Base-by-base conservation (phyloP, 2,329 filamentous ascomycete genomes). In the Neopestalotiopsis sp. region DNA sequence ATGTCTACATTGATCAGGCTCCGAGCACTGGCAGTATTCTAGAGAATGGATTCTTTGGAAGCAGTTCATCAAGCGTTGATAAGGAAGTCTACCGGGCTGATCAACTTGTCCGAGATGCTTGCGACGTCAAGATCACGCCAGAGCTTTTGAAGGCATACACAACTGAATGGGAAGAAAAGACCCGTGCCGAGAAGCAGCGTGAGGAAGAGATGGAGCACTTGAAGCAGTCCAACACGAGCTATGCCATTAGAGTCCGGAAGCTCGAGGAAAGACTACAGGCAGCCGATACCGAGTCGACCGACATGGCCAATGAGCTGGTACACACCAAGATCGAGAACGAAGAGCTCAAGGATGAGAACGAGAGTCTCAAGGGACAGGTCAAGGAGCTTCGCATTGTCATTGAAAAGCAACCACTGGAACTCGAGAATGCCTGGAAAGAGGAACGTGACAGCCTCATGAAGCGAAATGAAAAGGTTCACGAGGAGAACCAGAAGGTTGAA, bases 61-160 rank as follows among this genome's bases (percentile, higher is more conserved):
- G 92, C 78, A 95, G 94, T 30, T 94, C 93, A 42, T 91, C 91
- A n/a, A 93, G 90, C 73, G 88, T 94, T 13, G 96, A 99, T 78
- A 98, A 97, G 81, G 96, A 98, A 78, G 90, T 99, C 6, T 99
- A 99, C 79, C 91, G 95, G 64, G 96, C 96, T 17, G 96, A 99
- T 79, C 90, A 96, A 74, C 89, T 99, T 70, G 94, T 99, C 14
- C 92, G 93, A 70, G 96, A 99, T 80, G 96, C 96, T 0, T 97
- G 95, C 77, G 91, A 93, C 42, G 87, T 98, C 65, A 92, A 94
- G 76, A 90, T 99, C 56, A 94, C 94, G 0, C 90, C 93, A 0
- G 93, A 97, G 76, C 90, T 92, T 76, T 88, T 99, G 28, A 92
- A 92, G 75, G 83, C 87, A 3, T 99, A 98, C 79, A 92, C 91